Base-by-base conservation (phyloP, 371 early-diverging fungal genomes). In the Fennellomyces sp. region DNA sequence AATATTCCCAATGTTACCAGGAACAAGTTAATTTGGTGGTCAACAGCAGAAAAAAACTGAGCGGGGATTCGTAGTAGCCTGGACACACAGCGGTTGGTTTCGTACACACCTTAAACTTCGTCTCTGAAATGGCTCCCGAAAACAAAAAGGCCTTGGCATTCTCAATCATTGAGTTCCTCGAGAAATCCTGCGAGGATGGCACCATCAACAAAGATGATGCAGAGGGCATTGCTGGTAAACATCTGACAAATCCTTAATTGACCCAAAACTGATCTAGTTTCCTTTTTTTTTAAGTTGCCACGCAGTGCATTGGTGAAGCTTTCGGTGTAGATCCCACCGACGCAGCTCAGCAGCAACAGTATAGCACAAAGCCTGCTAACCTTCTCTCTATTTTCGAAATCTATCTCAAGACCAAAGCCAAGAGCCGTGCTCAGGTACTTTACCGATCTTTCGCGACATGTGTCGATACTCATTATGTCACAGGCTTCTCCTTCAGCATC, bases 251-350 rank as follows among this genome's bases (percentile, higher is more conserved):
- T 23, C 26, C 13, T 15, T 21, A 28, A 47, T 29, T 26, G 26
- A 28, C 21, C 45, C 26, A 23, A 39, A 13, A n/a, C n/a, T n/a
- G n/a, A n/a, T 33, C 45, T 21, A 11, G 4, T 19, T 42, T 42
- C 25, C n/a, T 42, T 42, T 11, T 23, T 21, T 45, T 21, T 45
- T 56, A 36, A 79, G 80, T 96, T 50, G 96, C 96, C 63, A 90
- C 92, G 73, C 96, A 96, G 68, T 95, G 96, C 80, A 93, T 97
- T 52, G 88, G 91, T 57, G 97, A 96, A 61, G 94, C 94, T 27
- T 97, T 97, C 76, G 92, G 88, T 30, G 88, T 97, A 56, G 91
- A 95, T 69, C 58, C 78, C 53, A 72, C 73, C 35, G 93, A 97
- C 69, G 76, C 80, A 19, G 82, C 69, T 15, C 91, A 91, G 63